Conservation (phyloP, 1,284 basidiomycete genomes). For the Marasmius fiardii region DNA sequence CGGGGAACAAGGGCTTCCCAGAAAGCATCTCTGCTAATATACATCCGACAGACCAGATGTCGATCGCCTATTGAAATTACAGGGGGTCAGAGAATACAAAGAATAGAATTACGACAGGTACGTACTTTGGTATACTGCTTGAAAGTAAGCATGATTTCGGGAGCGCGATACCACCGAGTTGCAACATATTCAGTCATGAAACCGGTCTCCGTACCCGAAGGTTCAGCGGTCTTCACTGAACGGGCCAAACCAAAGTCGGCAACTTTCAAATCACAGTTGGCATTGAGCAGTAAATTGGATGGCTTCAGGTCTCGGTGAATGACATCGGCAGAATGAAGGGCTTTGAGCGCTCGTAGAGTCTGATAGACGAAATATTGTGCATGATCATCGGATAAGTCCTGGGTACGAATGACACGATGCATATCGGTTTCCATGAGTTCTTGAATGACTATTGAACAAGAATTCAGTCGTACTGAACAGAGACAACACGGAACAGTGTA, state of each 20-base stretch:
- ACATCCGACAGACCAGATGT: conserved; percentile 95
- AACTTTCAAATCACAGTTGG: conserved; percentile 95
- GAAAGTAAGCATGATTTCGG: conserved; percentile 96
- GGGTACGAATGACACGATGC: conserved; percentile 85
- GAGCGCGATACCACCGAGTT: conserved; percentile 91
- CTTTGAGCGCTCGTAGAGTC: conserved; percentile 91
- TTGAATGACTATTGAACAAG: conserved; percentile 49
- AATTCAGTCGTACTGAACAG: background rate
- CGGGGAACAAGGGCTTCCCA: conserved; percentile 93
- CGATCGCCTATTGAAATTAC: conserved; percentile 48
- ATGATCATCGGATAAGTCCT: conserved; percentile 85
- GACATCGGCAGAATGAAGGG: conserved; percentile 91
- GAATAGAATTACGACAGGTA: conserved; percentile 3
- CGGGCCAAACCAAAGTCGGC: conserved; percentile 93
- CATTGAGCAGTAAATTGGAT: conserved; percentile 92
- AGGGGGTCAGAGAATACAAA: background rate
- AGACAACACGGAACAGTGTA: conserved; percentile 70
- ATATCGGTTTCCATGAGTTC: conserved; percentile 83
- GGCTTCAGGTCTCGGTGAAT: conserved; percentile 96
- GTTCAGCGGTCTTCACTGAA: conserved; percentile 82
- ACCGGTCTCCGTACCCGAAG: conserved; percentile 80
- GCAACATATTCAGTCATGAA: conserved; percentile 98
- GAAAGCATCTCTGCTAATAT: conserved; percentile 97
- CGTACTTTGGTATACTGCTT: conserved; percentile 90
- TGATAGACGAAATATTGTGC: conserved; percentile 92